These are phyloP conservation scores for Boletus rufocinnamomeus DNA, from an alignment of 768 basidiomycete genomes.

Conservation along the genomic window DNA sequence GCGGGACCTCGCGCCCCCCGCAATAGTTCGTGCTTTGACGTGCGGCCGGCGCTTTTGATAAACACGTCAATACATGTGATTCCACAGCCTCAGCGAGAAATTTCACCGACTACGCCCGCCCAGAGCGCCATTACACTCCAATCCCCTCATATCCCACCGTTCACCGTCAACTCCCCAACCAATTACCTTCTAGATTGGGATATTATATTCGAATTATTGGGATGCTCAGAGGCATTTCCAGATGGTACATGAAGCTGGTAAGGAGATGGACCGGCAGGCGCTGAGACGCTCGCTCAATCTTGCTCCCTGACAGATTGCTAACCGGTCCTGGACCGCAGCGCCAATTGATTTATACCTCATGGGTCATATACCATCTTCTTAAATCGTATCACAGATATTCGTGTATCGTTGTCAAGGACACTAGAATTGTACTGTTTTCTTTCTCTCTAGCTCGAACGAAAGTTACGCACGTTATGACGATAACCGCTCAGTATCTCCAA, in stretches of 20 bases:
- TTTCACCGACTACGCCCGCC: conserved; percentile 6
- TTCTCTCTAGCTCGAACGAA: not conserved
- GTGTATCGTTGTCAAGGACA: conserved; percentile 11
- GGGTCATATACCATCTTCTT: conserved; percentile 9
- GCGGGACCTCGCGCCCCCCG: conserved; percentile 30
- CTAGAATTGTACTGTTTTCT: not conserved
- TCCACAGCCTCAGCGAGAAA: conserved; percentile 10
- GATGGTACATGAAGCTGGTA: conserved; percentile 10
- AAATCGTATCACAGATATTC: conserved; percentile 3
- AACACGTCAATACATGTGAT: conserved; percentile 14
- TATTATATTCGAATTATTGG: conserved; percentile 33
- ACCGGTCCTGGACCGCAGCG: not conserved
- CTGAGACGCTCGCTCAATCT: not conserved
- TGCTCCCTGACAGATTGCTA: conserved; percentile 6
- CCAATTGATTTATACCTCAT: conserved; percentile 4
- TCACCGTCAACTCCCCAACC: conserved; percentile 13
- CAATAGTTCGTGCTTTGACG: conserved; percentile 3
- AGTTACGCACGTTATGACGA: not conserved
- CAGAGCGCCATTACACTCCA: not conserved
- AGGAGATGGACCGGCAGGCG: conserved; percentile 4
- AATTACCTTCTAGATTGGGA: conserved; percentile 34
- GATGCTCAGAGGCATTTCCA: conserved; percentile 6
- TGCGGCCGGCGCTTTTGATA: conserved; percentile 20
- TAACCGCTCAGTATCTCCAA: not conserved
- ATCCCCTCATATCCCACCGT: conserved; percentile 7